Evolutionary conservation across 202 grass and related monocot genomes (phyloP).

Genomic region (Cymbopogon flexuosus): DNA sequence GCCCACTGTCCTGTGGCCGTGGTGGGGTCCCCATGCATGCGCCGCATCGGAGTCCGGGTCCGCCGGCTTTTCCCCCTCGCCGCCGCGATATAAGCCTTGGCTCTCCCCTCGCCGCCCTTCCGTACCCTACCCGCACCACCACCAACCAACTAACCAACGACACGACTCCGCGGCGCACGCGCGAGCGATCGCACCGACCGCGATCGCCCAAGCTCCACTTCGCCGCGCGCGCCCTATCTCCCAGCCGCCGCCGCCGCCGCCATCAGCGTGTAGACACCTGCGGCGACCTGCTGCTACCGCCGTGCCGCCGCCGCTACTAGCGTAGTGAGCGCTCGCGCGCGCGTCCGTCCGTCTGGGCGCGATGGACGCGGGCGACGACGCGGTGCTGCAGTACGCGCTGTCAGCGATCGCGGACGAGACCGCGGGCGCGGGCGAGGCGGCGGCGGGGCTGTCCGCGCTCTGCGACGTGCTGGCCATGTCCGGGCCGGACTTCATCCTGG

Average conservation of each 20-base stretch:
- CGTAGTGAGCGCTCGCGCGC: no score
- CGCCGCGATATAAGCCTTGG: neutral
- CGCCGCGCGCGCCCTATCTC: no score
- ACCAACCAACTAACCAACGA: neutral
- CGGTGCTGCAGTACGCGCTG: slow-evolving; percentile 21
- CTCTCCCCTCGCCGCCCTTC: neutral
- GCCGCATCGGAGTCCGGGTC: neutral
- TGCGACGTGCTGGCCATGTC: slow-evolving; percentile 29
- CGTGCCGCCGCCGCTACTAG: no score
- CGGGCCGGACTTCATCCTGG: neutral
- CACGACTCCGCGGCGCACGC: neutral
- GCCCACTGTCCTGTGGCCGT: no score
- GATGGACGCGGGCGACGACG: neutral
- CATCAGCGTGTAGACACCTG: no score
- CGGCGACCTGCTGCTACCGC: no score
- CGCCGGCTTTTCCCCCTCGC: neutral
- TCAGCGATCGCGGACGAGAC: neutral
- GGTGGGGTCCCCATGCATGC: neutral
- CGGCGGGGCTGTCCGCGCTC: slow-evolving; percentile 38
- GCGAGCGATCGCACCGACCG: neutral
- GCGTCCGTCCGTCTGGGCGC: neutral
- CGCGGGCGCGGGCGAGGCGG: neutral
- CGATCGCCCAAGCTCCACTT: no score
- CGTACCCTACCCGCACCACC: neutral
- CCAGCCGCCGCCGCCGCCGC: no score